Conservation (phyloP, 2,329 filamentous ascomycete genomes). For the Clonostachys sp. region DNA sequence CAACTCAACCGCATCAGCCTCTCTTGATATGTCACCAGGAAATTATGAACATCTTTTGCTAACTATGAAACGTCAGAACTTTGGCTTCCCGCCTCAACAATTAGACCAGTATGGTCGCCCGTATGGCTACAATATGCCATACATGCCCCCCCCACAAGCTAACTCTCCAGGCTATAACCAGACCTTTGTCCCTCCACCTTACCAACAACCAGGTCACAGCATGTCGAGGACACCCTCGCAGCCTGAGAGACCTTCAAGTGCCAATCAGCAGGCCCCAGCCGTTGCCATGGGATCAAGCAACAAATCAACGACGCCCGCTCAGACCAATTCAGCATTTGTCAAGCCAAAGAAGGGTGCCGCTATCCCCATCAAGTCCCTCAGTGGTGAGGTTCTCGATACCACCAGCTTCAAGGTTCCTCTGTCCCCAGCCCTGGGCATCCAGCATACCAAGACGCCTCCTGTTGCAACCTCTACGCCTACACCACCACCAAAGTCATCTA, state of each 20-base stretch:
- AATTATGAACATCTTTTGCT: conserved; percentile 73
- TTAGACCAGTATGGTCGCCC: conserved; percentile 32
- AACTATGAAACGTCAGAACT: conserved; percentile 64
- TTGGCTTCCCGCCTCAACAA: conserved; percentile 43
- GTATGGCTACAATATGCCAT: conserved; percentile 40
- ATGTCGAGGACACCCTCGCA: conserved; percentile 86
- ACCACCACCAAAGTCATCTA: conserved; percentile 72
- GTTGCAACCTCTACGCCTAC: conserved; percentile 73
- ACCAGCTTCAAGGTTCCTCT: conserved; percentile 55
- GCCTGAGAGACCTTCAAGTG: conserved; percentile 65
- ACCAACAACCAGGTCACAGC: conserved; percentile 51
- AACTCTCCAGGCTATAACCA: conserved; percentile 48
- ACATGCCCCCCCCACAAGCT: conserved; percentile 38
- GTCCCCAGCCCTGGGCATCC: conserved; percentile 50
- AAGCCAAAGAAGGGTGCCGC: conserved; percentile 65
- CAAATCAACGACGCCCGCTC: conserved; percentile 42
- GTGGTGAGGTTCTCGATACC: conserved; percentile 72
- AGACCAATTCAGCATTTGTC: conserved; percentile 39
- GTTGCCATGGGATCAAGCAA: conserved; percentile 22
- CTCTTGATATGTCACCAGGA: conserved; percentile 62
- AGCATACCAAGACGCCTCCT: conserved; percentile 60
- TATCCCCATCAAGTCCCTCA: conserved; percentile 79
- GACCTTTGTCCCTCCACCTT: conserved; percentile 32
- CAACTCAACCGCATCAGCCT: conserved; percentile 3
- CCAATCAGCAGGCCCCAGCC: conserved; percentile 40